Evolutionary conservation across 2,329 filamentous ascomycete genomes (phyloP), one percentile per base, ranked within the genome.

Genomic region (Didymellaceae sp.): DNA sequence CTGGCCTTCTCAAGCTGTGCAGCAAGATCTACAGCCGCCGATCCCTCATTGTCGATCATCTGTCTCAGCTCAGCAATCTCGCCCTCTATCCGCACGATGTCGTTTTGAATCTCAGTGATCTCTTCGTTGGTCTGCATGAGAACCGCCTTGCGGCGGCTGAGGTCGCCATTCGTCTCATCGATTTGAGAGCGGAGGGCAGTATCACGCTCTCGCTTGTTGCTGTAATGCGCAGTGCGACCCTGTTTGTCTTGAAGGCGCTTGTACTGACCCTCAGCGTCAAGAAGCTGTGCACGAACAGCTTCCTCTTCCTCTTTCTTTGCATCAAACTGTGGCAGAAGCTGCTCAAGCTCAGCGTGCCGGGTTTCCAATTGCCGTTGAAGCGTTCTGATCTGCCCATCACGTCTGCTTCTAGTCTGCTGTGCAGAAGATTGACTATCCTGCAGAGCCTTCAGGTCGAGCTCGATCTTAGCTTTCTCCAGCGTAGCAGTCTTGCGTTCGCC

Each of bases 161-260:
- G 79, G 5, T 89, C 88, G 26, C 84, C 78, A 59, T 91, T 88
- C 45, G 92, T 84, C 26, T 95, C 89, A 34, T 89, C 81, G 47
- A 97, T 90, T 73, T 97, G 89, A 55, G 85, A 82, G 54, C 85
- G 85, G 40, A 99, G 78, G 80, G 85, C 97, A 26, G 85, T 83
- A 71, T 99, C 93, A 33, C 95, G 87, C 69, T 97, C 91, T 7
- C 84, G 83, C 77, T 96, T 96, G 71, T 86, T 95, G 67, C 83
- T 88, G 74, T 96, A 99, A 55, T 91, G 88, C 14, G 89, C 88
- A 59, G 89, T 91, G 35, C 93, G 87, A 33, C 88, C 91, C 74
- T 99, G 93, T 73, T 99, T 99, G 41, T 89, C 90, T 67, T 96
- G 90, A 6, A 99, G 82, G 28, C 92, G 86, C 58, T 89, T 86